Conservation (phyloP, 2,329 filamentous ascomycete species). For the Nemania sp. region DNA sequence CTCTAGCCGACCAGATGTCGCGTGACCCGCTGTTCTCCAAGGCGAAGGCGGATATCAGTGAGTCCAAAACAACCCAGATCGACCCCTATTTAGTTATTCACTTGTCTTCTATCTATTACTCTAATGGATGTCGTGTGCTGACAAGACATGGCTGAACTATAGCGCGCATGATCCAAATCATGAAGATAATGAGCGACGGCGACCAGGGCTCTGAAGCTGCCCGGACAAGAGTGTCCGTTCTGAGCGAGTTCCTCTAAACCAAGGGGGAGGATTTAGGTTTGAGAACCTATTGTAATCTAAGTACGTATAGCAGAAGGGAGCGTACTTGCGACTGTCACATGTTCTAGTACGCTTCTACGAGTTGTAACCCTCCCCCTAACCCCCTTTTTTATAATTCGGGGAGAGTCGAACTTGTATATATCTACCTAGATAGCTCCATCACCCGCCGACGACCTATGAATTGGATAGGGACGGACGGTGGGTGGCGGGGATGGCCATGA, state of each 20-base stretch:
- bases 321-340: neutral
- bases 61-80: conserved; percentile 46
- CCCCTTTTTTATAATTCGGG: neutral
- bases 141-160: conserved; percentile 8
- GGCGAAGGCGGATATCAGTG: conserved; percentile 71
- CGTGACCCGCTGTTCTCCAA: conserved; percentile 71
- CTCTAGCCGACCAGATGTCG: conserved; percentile 58
- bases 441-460: neutral
- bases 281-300: conserved; percentile 1
- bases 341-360: neutral
- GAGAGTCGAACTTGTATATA: neutral
- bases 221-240: conserved; percentile 67
- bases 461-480: neutral
- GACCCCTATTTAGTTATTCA: neutral
- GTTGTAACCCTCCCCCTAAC: neutral
- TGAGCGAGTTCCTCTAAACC: conserved; percentile 63
- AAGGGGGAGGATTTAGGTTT: neutral
- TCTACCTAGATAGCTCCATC: neutral
- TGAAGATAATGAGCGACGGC: conserved; percentile 68
- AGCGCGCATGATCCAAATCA: conserved; percentile 74
- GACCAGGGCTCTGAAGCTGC: conserved; percentile 70
- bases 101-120: neutral
- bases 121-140: neutral
- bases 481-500: neutral
- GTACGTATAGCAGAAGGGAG: neutral